These are phyloP conservation scores for Eucalyptus melliodora DNA, from an alignment of 345 rosid genomes.

Conservation along the genomic window DNA sequence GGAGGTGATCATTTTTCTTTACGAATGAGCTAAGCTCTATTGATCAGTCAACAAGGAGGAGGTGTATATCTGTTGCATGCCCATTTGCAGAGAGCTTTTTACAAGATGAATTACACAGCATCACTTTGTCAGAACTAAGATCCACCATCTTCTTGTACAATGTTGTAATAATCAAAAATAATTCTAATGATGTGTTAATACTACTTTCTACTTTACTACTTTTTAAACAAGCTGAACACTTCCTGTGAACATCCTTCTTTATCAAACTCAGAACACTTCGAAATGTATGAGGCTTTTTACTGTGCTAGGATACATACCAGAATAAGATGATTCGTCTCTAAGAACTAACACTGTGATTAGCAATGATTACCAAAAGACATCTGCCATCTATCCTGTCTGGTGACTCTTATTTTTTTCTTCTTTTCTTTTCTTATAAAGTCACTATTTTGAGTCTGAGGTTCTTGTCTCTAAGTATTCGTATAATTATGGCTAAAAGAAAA, in stretches of 20 bases:
- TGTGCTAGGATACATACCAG: neutral
- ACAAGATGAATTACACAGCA: neutral
- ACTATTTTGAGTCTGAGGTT: neutral
- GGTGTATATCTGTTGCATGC: neutral
- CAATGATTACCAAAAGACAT: rapidly evolving
- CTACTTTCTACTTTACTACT: neutral
- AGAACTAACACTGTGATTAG: neutral
- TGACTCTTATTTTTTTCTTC: neutral
- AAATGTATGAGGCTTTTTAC: neutral
- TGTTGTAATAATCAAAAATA: neutral
- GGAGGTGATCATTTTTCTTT: neutral
- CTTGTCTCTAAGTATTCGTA: too few relatives aligned
- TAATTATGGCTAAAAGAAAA: neutral
- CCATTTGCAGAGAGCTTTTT: neutral
- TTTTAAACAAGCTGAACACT: rapidly evolving
- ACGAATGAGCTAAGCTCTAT: neutral
- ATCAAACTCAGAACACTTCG: neutral
- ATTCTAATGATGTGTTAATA: neutral
- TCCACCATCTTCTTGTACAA: neutral
- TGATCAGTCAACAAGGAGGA: neutral
- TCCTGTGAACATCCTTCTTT: neutral
- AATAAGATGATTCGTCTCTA: neutral
- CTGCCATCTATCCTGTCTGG: neutral
- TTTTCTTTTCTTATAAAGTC: neutral
- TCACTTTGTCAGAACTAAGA: neutral